A percentile compares a stretch with the other conserved stretches of the same genome.
These are phyloP conservation scores for Galerina sulciceps DNA, from an alignment of 768 basidiomycete species.

Conservation along the genomic window DNA sequence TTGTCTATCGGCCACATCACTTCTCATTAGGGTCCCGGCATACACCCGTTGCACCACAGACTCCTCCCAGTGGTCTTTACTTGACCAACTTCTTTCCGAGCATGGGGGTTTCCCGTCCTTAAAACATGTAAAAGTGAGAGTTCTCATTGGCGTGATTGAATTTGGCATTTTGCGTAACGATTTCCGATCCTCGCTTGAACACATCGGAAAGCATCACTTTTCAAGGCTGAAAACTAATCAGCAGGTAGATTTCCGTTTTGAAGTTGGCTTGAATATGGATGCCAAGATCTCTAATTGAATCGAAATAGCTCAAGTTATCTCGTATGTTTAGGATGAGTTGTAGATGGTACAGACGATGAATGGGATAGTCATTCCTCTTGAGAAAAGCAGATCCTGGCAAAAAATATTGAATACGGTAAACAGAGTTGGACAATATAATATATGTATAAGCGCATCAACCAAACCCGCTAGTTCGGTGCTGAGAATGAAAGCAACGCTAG, in stretches of 20 bases:
- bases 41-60: constrained; percentile 1
- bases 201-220: background rate
- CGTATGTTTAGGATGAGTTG: too few species aligned
- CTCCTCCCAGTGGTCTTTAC: background rate
- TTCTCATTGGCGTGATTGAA: background rate
- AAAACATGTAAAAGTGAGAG: background rate
- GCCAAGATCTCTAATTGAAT: too few species aligned
- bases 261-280: background rate
- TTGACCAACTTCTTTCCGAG: background rate
- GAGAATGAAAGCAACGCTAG: too few species aligned
- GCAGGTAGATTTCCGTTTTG: background rate
- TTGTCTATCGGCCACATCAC: background rate
- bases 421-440: too few species aligned
- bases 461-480: too few species aligned
- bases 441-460: too few species aligned
- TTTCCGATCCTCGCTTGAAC: background rate
- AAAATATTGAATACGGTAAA: too few species aligned
- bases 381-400: too few species aligned
- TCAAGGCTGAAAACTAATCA: background rate
- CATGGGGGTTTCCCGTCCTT: background rate
- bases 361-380: too few species aligned
- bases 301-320: too few species aligned
- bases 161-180: background rate
- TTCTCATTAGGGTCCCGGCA: background rate
- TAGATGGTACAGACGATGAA: too few species aligned